phyloP scores from a whole-genome alignment of 2,329 filamentous ascomycete genomes.

The Botryotinia narcissicola region DNA sequence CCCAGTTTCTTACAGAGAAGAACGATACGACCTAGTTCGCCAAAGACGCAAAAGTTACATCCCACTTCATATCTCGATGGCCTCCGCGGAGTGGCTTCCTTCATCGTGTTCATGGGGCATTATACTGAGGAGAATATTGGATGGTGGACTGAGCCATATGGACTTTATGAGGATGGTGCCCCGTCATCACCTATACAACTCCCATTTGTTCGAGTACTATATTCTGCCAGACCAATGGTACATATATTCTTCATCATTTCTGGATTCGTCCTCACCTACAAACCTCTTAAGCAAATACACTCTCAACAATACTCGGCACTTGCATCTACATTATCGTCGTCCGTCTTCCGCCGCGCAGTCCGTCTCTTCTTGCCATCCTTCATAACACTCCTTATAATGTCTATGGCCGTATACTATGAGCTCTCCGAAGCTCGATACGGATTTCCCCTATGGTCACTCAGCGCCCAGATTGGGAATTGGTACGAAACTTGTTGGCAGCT shows the following conservation, averaged over 20 bases:
- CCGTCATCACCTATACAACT: constrained; percentile 46
- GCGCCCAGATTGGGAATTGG: constrained; percentile 43
- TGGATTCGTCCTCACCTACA: constrained; percentile 48
- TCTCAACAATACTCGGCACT: constrained; percentile 41
- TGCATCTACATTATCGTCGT: constrained; percentile 45
- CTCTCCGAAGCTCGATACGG: constrained; percentile 47
- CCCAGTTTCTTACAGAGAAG: constrained; percentile 39
- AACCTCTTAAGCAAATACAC: constrained; percentile 45
- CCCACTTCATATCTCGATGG: constrained; percentile 48
- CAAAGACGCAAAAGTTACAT: constrained; percentile 37
- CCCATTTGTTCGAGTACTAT: constrained; percentile 45
- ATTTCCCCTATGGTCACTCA: constrained; percentile 38
- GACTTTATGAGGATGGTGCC: constrained; percentile 36
- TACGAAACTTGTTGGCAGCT: constrained; percentile 44
- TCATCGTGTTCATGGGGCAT: constrained; percentile 50
- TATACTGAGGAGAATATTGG: constrained; percentile 45
- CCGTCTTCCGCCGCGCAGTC: constrained; percentile 47
- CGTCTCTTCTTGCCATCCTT: constrained; percentile 48
- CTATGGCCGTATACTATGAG: constrained; percentile 45
- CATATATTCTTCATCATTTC: constrained; percentile 53
- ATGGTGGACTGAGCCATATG: constrained; percentile 38
- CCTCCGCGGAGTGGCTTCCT: constrained; percentile 48
- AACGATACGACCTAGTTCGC: constrained; percentile 30
- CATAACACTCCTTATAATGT: constrained; percentile 45
- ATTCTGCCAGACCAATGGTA: constrained; percentile 49